Conservation (phyloP, 2,329 filamentous ascomycete species). For the Setomelanomma holmii region DNA sequence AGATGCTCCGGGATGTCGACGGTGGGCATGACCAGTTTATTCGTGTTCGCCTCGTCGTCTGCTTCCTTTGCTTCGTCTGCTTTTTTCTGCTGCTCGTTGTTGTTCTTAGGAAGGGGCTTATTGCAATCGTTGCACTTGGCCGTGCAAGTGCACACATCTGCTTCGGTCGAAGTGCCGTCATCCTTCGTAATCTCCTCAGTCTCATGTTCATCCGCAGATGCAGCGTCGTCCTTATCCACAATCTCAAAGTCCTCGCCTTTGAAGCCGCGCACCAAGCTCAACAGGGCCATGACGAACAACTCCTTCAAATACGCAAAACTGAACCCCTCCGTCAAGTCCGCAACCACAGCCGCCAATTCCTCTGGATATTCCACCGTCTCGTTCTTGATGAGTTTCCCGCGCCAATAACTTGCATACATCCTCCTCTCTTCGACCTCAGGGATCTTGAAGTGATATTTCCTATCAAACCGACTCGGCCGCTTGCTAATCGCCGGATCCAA, state of each 20-base stretch:
- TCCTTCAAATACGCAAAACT: constrained; percentile 54
- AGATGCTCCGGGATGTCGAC: constrained; percentile 34
- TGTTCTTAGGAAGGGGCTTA: constrained; percentile 14
- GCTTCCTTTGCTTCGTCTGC: constrained; percentile 14
- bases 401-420: constrained; percentile 53
- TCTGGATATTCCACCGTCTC: constrained; percentile 46
- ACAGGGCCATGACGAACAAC: constrained; percentile 48
- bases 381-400: constrained; percentile 43
- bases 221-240: constrained; percentile 33
- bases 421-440: constrained; percentile 44
- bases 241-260: constrained; percentile 36
- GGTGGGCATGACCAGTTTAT: constrained; percentile 26
- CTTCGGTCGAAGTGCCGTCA: background rate
- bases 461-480: constrained; percentile 53
- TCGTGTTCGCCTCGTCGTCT: constrained; percentile 19
- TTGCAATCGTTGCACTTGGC: constrained; percentile 26
- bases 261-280: constrained; percentile 42
- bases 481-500: constrained; percentile 67
- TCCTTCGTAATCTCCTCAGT: too few relatives aligned
- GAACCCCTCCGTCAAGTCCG: constrained; percentile 48
- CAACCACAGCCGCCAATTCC: constrained; percentile 40
- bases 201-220: constrained; percentile 11
- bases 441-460: constrained; percentile 54
- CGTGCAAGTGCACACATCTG: constrained; percentile 24
- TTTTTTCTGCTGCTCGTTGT: constrained; percentile 6